A percentile compares a stretch with the other conserved stretches of the same genome.
These are phyloP conservation scores for Rhizopus stolonifer DNA, from an alignment of 371 early-diverging fungal genomes.

Conservation along the genomic window DNA sequence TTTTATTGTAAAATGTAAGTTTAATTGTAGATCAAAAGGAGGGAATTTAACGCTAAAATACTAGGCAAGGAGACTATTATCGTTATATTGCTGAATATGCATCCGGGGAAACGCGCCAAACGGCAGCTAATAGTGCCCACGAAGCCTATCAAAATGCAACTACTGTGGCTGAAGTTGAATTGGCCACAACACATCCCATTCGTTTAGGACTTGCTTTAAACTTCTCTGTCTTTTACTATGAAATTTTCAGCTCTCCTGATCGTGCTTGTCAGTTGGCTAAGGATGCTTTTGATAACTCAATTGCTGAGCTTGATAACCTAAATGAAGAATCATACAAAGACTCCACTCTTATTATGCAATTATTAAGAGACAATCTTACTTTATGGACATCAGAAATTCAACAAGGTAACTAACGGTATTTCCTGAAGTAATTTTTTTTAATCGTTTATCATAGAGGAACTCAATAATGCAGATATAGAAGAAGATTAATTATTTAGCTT, in stretches of 20 bases:
- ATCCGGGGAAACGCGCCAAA: slow-evolving; percentile 82
- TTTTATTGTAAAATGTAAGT: slow-evolving; percentile 99
- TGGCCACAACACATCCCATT: slow-evolving; percentile 98
- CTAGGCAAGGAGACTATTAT: slow-evolving; percentile 99
- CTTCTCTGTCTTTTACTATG: slow-evolving; percentile 99
- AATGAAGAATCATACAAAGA: slow-evolving; percentile 99
- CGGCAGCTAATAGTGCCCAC: slow-evolving; percentile 85
- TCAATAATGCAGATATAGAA: no score
- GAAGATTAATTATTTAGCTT: no score
- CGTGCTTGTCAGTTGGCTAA: slow-evolving; percentile 99
- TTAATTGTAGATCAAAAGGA: neutral
- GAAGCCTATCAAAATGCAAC: slow-evolving; percentile 97
- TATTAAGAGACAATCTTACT: slow-evolving; percentile 99
- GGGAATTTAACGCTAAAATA: neutral
- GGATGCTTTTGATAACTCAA: slow-evolving; percentile 99
- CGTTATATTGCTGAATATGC: slow-evolving; percentile 99
- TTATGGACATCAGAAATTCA: slow-evolving; percentile 99
- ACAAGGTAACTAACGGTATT: slow-evolving; percentile 62
- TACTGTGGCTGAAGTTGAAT: slow-evolving; percentile 89
- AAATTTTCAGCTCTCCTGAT: slow-evolving; percentile 98
- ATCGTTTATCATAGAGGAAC: no score
- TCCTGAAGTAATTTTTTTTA: no score
- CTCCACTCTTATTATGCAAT: no score
- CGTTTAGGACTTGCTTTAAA: slow-evolving; percentile 99
- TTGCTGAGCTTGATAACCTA: slow-evolving; percentile 96